Conservation (phyloP, 176 grass and related monocot species). For the Raddia guianensis region DNA sequence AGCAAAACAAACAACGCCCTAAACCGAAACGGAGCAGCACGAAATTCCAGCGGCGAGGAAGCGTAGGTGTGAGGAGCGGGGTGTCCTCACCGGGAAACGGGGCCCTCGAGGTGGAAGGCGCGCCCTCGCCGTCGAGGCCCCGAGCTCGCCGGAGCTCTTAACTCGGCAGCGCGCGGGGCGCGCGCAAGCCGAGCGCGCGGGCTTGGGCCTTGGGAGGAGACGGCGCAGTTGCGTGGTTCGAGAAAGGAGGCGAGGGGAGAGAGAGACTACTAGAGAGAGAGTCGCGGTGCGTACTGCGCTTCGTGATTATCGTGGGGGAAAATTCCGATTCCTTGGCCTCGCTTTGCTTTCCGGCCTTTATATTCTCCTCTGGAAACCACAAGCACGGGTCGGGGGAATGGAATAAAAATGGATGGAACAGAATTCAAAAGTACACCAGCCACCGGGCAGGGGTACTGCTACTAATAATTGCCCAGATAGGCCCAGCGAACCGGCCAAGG, state of each 20-base stretch:
- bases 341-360: slow-evolving; percentile 25
- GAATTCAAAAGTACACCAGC: slow-evolving; percentile 19
- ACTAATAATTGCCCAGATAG: neutral
- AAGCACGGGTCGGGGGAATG: neutral
- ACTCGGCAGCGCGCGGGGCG: slow-evolving; percentile 23
- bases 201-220: neutral
- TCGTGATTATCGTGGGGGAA: slow-evolving; percentile 33
- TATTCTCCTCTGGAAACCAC: neutral
- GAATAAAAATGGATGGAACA: slow-evolving; percentile 34
- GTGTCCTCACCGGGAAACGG: slow-evolving; percentile 22
- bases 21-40: neutral
- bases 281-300: slow-evolving; percentile 1
- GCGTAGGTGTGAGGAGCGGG: neutral
- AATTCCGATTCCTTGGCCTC: slow-evolving; percentile 30
- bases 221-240: neutral
- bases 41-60: neutral
- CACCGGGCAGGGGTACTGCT: neutral
- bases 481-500: slow-evolving; percentile 2
- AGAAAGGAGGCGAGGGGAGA: neutral
- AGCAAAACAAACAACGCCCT: neutral
- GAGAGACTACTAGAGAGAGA: neutral
- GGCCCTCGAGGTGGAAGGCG: neutral
- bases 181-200: slow-evolving; percentile 7
- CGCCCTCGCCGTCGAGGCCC: slow-evolving; percentile 11
- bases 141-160: slow-evolving; percentile 36